phyloP scores from a whole-genome alignment of 495 filamentous ascomycete genomes.

The Sabuloglossum arenarium region DNA sequence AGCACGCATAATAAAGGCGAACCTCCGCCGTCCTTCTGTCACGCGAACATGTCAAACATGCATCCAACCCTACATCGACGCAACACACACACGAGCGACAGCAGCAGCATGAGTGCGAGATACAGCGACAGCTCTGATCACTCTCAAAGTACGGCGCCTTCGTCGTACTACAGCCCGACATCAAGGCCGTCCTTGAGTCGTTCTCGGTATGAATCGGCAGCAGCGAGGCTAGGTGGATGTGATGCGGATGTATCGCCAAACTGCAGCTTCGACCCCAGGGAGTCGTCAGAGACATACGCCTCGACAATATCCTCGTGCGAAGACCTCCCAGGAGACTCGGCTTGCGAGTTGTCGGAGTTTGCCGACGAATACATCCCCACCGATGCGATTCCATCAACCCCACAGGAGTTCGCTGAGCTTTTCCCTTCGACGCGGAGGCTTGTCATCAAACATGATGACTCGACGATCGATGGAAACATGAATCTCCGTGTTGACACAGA shows the following conservation, averaged over 20 bases:
- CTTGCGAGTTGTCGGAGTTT: slow-evolving; percentile 40
- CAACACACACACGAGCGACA: background rate
- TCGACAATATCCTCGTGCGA: slow-evolving; percentile 48
- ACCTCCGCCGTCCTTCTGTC: background rate
- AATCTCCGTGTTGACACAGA: slow-evolving; percentile 79
- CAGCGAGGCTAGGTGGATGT: background rate
- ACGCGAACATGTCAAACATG: background rate
- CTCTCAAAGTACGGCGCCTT: background rate
- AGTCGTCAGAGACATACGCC: slow-evolving; percentile 60
- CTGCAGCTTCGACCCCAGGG: slow-evolving; percentile 30
- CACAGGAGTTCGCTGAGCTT: slow-evolving; percentile 63
- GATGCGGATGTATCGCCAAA: slow-evolving; percentile 21
- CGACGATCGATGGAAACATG: slow-evolving; percentile 90
- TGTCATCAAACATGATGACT: slow-evolving; percentile 76
- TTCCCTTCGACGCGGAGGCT: slow-evolving; percentile 72
- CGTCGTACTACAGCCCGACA: background rate
- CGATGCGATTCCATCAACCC: slow-evolving; percentile 50
- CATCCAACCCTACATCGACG: background rate
- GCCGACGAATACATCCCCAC: slow-evolving; percentile 34
- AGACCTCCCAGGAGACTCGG: slow-evolving; percentile 31
- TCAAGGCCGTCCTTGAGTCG: background rate
- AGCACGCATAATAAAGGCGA: background rate
- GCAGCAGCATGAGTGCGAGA: background rate
- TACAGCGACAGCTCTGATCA: slow-evolving; percentile 1
- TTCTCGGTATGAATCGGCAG: background rate